Evolutionary conservation across 2,329 filamentous ascomycete species (phyloP).

Genomic region (Cladosporium sp.): DNA sequence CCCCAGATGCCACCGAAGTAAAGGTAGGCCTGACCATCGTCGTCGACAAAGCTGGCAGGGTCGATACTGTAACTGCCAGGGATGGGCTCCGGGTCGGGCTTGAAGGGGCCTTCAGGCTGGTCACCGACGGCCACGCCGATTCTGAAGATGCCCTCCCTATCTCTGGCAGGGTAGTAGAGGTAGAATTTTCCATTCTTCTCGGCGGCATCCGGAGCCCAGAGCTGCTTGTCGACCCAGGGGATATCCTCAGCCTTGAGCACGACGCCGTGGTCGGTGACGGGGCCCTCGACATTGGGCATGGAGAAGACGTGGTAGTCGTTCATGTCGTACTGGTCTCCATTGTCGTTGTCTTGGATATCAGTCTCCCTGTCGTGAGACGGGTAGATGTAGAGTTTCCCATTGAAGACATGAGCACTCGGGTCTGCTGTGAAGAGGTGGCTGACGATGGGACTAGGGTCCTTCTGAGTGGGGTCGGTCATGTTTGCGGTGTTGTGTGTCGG

Average conservation of each 20-base stretch:
- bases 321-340: slow-evolving; percentile 83
- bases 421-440: slow-evolving; percentile 73
- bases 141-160: slow-evolving; percentile 62
- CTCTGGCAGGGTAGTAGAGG: slow-evolving; percentile 70
- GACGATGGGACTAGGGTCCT: slow-evolving; percentile 54
- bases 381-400: slow-evolving; percentile 70
- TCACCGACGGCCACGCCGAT: slow-evolving; percentile 65
- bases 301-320: slow-evolving; percentile 75
- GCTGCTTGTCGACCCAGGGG: slow-evolving; percentile 71
- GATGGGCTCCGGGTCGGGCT: slow-evolving; percentile 58
- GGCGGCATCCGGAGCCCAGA: slow-evolving; percentile 76
- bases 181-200: slow-evolving; percentile 64
- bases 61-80: slow-evolving; percentile 69
- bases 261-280: slow-evolving; percentile 67
- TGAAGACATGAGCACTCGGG: slow-evolving; percentile 74
- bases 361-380: slow-evolving; percentile 75
- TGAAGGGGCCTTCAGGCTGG: slow-evolving; percentile 63
- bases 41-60: slow-evolving; percentile 68
- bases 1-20: slow-evolving; percentile 80
- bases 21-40: slow-evolving; percentile 56
- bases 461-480: slow-evolving; percentile 43
- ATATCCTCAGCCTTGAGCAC: slow-evolving; percentile 60
- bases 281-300: slow-evolving; percentile 48
- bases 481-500: neutral
- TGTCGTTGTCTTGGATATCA: slow-evolving; percentile 70